Base-by-base conservation (phyloP, 2,329 filamentous ascomycete genomes). In the Fusarium sp. region DNA sequence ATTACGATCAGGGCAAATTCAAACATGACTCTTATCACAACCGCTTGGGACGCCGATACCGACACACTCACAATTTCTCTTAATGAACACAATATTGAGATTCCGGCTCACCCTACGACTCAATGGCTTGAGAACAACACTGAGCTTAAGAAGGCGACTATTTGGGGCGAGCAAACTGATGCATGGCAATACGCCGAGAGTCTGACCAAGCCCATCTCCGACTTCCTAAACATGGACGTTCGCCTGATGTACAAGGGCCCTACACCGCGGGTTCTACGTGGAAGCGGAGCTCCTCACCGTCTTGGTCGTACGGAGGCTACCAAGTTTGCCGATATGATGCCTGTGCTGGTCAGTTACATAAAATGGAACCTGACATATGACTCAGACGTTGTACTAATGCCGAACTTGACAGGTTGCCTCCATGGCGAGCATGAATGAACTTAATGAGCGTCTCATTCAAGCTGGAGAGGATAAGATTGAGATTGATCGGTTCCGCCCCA, bases 401-500 rank as follows among this genome's bases (percentile, higher is more conserved):
- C 54, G 86, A 89, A 81, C 8, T 76, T 91, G 12, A 83, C 26
- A 88, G 56, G 85, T 92, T 44, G 88, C 87, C 14, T 88, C 84
- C 20, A 85, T 89, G 75, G 83, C 85, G 30, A 90, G 87, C 15
- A 84, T 92, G 34, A 79, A 80, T 12, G 90, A 92, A 74, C 83
- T 92, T 32, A 92, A 92, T 77, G 67, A 75, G 7, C 85, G 89
- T 20, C 81, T 92, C 30, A 74, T 65, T 38, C 70, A 74, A 34
- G 79, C 76, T 30, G 84, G 84, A 2, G 82, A 84, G 32, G 82
- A 85, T 9, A 81, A 84, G n/a, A 85, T 91, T 39, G 87, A 84
- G 0, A 87, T 91, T 64, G 89, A 91, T 78, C 86, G 90, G 5
- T 92, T 92, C 78, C 82, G 90, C 24, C 89, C 90, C 3, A 92